phyloP scores from a whole-genome alignment of 371 early-diverging fungal genomes.

The Rhizomucor pusillus region DNA sequence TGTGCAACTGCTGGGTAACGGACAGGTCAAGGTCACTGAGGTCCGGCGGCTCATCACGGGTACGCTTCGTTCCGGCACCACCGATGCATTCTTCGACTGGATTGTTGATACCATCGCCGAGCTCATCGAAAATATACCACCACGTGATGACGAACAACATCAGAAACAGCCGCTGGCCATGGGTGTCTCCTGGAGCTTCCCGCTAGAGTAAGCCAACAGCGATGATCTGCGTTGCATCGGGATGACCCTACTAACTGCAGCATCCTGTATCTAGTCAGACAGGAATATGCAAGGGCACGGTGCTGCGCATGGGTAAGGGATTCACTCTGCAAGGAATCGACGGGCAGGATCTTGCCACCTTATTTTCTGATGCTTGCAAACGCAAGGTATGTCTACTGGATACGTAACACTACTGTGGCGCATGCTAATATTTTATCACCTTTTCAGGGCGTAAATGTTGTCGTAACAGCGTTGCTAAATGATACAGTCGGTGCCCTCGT shows the following conservation, averaged over 20 bases:
- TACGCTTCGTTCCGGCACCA: slow-evolving; percentile 62
- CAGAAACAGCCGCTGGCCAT: slow-evolving; percentile 26
- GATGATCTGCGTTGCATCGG: not conserved
- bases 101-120: slow-evolving; percentile 64
- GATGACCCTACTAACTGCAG: not conserved
- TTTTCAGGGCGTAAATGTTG: slow-evolving; percentile 48
- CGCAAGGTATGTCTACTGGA: slow-evolving; percentile 45
- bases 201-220: slow-evolving; percentile 35
- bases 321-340: slow-evolving; percentile 72
- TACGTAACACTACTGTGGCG: not conserved
- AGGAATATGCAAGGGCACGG: slow-evolving; percentile 65
- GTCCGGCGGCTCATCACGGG: slow-evolving; percentile 62
- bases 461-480: slow-evolving; percentile 89
- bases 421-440: not conserved
- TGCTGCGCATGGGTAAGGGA: slow-evolving; percentile 91
- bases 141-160: slow-evolving; percentile 19
- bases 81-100: slow-evolving; percentile 81
- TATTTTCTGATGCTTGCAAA: slow-evolving; percentile 72
- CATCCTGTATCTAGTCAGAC: slow-evolving; percentile 55
- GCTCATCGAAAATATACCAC: slow-evolving; percentile 15
- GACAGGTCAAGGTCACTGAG: slow-evolving; percentile 63
- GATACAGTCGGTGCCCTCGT: slow-evolving; percentile 90
- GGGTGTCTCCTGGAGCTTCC: slow-evolving; percentile 52
- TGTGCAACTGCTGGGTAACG: slow-evolving; percentile 68
- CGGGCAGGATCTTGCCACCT: slow-evolving; percentile 76